These are phyloP conservation scores for Paramecium caudatum DNA, from an alignment of 73 alveolate genomes.

Conservation along the genomic window DNA sequence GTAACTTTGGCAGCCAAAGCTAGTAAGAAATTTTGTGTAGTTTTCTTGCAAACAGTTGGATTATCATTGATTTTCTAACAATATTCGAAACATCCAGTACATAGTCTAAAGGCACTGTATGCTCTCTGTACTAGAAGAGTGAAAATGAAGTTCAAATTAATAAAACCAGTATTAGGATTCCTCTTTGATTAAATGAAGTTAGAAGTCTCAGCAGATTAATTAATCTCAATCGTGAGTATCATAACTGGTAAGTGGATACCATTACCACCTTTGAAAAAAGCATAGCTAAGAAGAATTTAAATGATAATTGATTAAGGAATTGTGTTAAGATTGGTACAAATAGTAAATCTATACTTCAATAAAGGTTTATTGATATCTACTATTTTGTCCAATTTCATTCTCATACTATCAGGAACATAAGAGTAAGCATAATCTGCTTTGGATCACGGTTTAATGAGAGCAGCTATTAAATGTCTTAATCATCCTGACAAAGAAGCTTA, in stretches of 20 bases:
- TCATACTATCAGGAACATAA: conserved; percentile 15
- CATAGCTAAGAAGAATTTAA: not conserved
- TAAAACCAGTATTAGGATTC: not conserved
- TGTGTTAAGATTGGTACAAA: not conserved
- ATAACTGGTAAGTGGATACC: conserved; percentile 47
- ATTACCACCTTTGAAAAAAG: conserved; percentile 4
- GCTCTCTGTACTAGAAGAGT: not conserved
- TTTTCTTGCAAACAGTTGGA: not conserved
- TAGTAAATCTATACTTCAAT: not conserved
- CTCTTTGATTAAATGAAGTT: not conserved
- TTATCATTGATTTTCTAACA: not conserved
- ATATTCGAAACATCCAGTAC: not conserved
- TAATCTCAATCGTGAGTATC: not conserved
- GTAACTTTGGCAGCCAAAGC: conserved; percentile 14
- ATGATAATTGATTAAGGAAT: not conserved
- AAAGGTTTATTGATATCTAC: not conserved
- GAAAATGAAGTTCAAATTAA: conserved; percentile 2
- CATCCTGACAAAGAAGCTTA: not conserved
- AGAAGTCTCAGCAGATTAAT: not conserved
- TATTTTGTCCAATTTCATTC: not conserved
- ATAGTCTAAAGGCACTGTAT: not conserved
- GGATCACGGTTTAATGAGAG: conserved; percentile 7
- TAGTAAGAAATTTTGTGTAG: not conserved
- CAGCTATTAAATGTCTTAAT: not conserved
- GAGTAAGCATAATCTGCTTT: not conserved